Evolutionary conservation across 176 grass and related monocot genomes (phyloP), one percentile per base, ranked within the genome.

Genomic region (Aechmea fasciata): DNA sequence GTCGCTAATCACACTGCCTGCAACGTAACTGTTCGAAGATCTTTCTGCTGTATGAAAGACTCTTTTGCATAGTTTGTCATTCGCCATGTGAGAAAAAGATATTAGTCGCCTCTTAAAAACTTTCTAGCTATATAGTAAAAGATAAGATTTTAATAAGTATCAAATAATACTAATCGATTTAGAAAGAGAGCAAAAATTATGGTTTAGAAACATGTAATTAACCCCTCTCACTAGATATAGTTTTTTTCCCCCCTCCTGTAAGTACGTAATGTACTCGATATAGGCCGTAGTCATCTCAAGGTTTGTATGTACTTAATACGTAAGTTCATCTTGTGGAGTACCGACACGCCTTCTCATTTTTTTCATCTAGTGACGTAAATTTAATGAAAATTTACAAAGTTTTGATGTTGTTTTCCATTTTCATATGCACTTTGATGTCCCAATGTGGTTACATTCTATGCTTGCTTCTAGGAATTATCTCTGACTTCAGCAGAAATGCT

Each of bases 191-290:
- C n/a, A n/a, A n/a, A n/a, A n/a, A n/a, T n/a, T n/a, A n/a, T n/a
- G n/a, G n/a, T n/a, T n/a, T n/a, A n/a, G n/a, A n/a, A n/a, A n/a
- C n/a, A n/a, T n/a, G n/a, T n/a, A n/a, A n/a, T n/a, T n/a, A n/a
- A n/a, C n/a, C 29, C 29, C 4, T 70, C 48, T 77, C 77, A 73
- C 53, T 15, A 73, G 2, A 47, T 29, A 47, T 70, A 1, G 19
- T 80, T 87, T 33, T 33, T 33, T 33, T 33, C 6, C 6, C 6
- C 6, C 74, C 48, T 83, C 19, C 67, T 87, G 71, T 79, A 97
- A 97, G 79, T 92, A 89, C 78, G 83, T 86, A 62, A 90, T 86
- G 59, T n/a, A 86, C 93, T 72, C 86, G 84, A 19, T 81, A 85
- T 82, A 87, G 68, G 62, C 86, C 89, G 70, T 81, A 92, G 9